Base-by-base conservation (phyloP, 345 rosid species). In the Dimocarpus longan region DNA sequence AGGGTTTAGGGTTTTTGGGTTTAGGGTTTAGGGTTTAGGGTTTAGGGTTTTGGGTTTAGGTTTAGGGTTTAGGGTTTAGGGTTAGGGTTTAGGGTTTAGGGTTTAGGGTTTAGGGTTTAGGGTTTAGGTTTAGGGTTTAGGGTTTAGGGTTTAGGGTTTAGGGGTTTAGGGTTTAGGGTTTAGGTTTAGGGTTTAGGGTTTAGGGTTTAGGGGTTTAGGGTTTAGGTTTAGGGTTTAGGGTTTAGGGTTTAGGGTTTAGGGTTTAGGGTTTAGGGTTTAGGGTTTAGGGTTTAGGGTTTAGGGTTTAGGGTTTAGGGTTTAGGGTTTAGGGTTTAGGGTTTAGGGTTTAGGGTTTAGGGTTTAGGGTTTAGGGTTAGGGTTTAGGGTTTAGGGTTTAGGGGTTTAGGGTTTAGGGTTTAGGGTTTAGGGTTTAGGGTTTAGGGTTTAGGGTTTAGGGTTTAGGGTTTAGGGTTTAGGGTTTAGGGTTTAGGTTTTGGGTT, bases 401-500 rank as follows among this genome's bases (percentile, higher is more conserved):
- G n/a, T n/a, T n/a, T n/a, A n/a, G n/a, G n/a, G n/a, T 70, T 70
- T 19, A 22, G 50, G 74, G 28, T 70, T 70, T 43, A 50, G 74
- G 59, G 56, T 70, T 70, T 43, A 50, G 59, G 74, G 56, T 44
- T 70, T 43, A 50, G 74, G 74, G 56, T 44, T 70, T 16, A n/a
- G 74, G 74, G n/a, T 70, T 70, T 7, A n/a, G 74, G 56, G 44
- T 70, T 43, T n/a, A 66, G 82, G 75, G 48, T 76, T 71, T 12
- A 75, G 84, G 76, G 71, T 81, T 70, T n/a, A 75, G 84, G 76
- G 71, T 81, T 76, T 12, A 75, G 84, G 76, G 71, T 76, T 75
- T 28, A 71, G 83, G 83, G 64, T 80, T 75, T 37, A 71, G 83
- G 75, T 75, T 76, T 52, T 57, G 80, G 84, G 76, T 76, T 71